Percentiles rank a stretch among this genome's conserved stretches.
phyloP scores from a whole-genome alignment of 2,329 filamentous ascomycete genomes.

The Scedosporium dehoogii region DNA sequence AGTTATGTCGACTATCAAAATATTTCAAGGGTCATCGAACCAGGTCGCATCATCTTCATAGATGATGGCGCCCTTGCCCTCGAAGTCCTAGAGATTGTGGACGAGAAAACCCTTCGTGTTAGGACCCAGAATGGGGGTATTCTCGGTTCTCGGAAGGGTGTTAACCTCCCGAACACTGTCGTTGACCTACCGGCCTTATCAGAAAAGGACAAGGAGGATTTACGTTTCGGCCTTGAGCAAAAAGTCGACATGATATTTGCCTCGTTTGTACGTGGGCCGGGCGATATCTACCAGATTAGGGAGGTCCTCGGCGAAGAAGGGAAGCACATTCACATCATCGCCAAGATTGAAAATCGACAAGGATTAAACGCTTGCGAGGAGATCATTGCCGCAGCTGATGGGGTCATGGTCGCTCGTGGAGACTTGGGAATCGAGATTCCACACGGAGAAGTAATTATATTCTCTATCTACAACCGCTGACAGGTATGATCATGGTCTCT shows the following conservation, averaged over 20 bases:
- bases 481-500: too few relatives aligned
- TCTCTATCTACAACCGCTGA: neutral
- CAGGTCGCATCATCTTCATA: conserved; percentile 91
- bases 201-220: conserved; percentile 82
- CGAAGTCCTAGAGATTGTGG: conserved; percentile 77
- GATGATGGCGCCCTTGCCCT: conserved; percentile 97
- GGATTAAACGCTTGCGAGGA: conserved; percentile 7
- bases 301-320: conserved; percentile 77
- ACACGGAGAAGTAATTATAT: neutral
- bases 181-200: conserved; percentile 84
- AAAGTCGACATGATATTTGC: conserved; percentile 90
- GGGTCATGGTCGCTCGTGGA: conserved; percentile 3
- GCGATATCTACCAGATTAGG: conserved; percentile 77
- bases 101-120: conserved; percentile 80
- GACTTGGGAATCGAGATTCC: conserved; percentile 35
- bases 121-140: conserved; percentile 83
- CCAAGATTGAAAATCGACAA: conserved; percentile 83
- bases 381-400: conserved; percentile 2
- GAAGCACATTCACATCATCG: conserved; percentile 87
- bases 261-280: conserved; percentile 78
- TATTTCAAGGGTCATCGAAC: conserved; percentile 94
- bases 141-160: conserved; percentile 88
- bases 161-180: conserved; percentile 87
- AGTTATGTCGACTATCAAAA: conserved; percentile 99
- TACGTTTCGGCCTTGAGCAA: conserved; percentile 86